Evolutionary conservation across 2,329 filamentous ascomycete species (phyloP), one percentile per base, ranked within the genome.

Genomic region (Curvularia lunata): DNA sequence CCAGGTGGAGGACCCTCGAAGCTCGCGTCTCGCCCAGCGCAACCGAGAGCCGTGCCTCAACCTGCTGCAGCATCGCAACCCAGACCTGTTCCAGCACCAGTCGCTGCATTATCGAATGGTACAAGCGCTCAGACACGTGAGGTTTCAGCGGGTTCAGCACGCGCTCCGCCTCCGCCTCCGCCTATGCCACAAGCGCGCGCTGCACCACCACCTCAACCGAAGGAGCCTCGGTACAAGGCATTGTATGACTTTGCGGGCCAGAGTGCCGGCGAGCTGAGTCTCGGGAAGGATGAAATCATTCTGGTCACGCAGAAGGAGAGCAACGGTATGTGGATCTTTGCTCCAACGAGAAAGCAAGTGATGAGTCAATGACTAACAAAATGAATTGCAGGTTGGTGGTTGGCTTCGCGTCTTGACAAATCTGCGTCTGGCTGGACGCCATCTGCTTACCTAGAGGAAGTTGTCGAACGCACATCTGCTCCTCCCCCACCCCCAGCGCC

Each of bases 281-380:
- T 99, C 63, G 85, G 77, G 56, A 88, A 90, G 48, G 92, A 90
- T 49, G 91, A 98, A 62, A 78, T 97, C 48, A 85, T 99, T 52
- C 87, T 96, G 75, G 88, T 99, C 72, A 85, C 96, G n/a, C 90
- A 95, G 72, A 97, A 97, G 78, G 94, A 97, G 78, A 88, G 85
- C 76, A 98, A 98, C 75, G 95, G 94, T 97, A 86, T 77, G 88
- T 77, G 45, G 30, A 21, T 37, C 21, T 23, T 42, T 43, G 8
- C 38, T 30, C 48, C 25, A 23, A 27, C 25, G 27, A 34, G 27
- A 12, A 8, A 32, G n/a, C n/a, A 34, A n/a, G 10, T 16, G 13
- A 49, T 18, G 25, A 28, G n/a, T 10, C 34, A 9, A 30, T 16
- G 43, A 52, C 75, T 74, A 55, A 68, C 50, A 51, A 48, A 50